Percentiles rank a stretch among this genome's conserved stretches.
Evolutionary conservation across 768 basidiomycete genomes (phyloP).

Genomic region (Pulveroboletus sp.): DNA sequence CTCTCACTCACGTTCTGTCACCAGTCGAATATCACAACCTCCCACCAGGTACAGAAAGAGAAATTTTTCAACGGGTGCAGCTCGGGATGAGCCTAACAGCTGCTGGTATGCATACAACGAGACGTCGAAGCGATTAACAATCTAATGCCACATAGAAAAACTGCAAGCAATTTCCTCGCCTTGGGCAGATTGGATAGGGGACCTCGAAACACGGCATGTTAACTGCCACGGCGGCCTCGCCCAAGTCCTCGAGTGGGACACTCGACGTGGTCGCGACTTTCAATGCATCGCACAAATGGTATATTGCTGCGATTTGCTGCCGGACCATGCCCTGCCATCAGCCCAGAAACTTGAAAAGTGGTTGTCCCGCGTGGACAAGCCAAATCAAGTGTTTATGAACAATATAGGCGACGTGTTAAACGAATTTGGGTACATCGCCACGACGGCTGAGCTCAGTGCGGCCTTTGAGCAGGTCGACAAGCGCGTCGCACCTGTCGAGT

Average conservation of each 20-base stretch:
- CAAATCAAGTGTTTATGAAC: constrained; percentile 45
- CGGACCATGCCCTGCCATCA: constrained; percentile 46
- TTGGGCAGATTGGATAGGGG: constrained; percentile 61
- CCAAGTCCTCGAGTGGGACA: constrained; percentile 55
- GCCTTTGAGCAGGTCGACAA: constrained; percentile 53
- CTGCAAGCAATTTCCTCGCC: constrained; percentile 72
- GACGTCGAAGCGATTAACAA: neutral
- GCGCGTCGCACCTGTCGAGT: constrained; percentile 68
- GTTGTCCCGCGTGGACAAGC: constrained; percentile 33
- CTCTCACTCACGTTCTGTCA: neutral
- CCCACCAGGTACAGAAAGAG: constrained; percentile 55
- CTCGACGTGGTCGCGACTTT: constrained; percentile 69
- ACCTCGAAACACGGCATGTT: constrained; percentile 55
- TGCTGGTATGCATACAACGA: constrained; percentile 44
- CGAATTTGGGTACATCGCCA: constrained; percentile 52
- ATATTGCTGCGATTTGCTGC: constrained; percentile 56
- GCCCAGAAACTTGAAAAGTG: constrained; percentile 51
- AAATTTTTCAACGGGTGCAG: constrained; percentile 81
- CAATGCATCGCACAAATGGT: constrained; percentile 68
- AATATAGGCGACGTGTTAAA: constrained; percentile 51
- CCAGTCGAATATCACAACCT: constrained; percentile 67
- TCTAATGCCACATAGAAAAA: constrained; percentile 49
- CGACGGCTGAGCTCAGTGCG: constrained; percentile 33
- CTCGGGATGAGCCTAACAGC: constrained; percentile 70
- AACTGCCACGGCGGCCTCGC: constrained; percentile 55